These are phyloP conservation scores for Aspergillus diversus DNA, from an alignment of 495 filamentous ascomycete species.

Conservation along the genomic window DNA sequence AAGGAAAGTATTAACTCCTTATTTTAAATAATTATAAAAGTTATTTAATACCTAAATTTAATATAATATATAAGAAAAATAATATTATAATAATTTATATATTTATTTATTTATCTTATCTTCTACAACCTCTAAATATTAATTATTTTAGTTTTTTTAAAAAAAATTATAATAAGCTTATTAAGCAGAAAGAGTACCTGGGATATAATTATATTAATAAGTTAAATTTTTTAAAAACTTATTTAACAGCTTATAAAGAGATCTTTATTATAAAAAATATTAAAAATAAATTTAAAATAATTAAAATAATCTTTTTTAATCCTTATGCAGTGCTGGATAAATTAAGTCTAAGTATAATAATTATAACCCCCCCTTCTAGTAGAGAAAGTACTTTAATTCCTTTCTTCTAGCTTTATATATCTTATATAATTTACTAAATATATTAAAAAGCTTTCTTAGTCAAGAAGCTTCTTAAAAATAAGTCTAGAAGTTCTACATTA, in stretches of 20 bases:
- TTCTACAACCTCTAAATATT: constrained; percentile 13
- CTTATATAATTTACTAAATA: background rate
- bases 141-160: constrained; percentile 12
- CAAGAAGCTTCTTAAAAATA: constrained; percentile 1
- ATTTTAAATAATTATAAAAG: too few relatives aligned
- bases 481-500: too few relatives aligned
- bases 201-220: constrained; percentile 25
- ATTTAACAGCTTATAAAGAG: constrained; percentile 15
- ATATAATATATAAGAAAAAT: too few relatives aligned
- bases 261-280: too few relatives aligned
- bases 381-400: background rate
- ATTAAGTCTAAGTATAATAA: constrained; percentile 1
- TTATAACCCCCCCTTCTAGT: background rate
- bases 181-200: constrained; percentile 10
- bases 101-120: too few relatives aligned
- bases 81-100: too few relatives aligned
- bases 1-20: too few relatives aligned
- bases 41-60: too few relatives aligned
- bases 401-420: too few relatives aligned
- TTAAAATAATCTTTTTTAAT: constrained; percentile 15
- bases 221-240: constrained; percentile 21
- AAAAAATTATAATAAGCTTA: constrained; percentile 7
- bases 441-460: background rate
- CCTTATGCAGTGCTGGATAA: constrained; percentile 14
- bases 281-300: too few relatives aligned